These are phyloP conservation scores for Lepraria neglecta DNA, from an alignment of 495 filamentous ascomycete species.

Conservation along the genomic window DNA sequence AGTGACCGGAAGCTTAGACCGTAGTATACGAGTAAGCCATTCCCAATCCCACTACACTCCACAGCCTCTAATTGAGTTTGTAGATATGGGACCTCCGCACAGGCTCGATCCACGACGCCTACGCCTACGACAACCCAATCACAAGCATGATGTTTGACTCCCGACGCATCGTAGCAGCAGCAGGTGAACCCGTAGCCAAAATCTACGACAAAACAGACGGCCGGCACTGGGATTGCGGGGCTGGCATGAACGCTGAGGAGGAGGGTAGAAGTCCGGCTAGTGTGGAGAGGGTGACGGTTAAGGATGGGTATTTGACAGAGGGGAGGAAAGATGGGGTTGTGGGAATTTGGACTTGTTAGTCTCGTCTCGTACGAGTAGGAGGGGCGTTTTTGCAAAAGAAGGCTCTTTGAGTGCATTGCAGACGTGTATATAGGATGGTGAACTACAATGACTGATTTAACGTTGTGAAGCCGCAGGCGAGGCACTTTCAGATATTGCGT, in stretches of 20 bases:
- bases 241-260: slow-evolving; percentile 62
- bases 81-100: slow-evolving; percentile 99
- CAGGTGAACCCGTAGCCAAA: slow-evolving; percentile 88
- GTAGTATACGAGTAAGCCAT: slow-evolving; percentile 83
- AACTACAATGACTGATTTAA: too few species aligned
- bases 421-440: too few species aligned
- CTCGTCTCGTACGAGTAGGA: too few species aligned
- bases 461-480: too few species aligned
- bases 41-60: neutral
- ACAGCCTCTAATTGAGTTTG: slow-evolving; percentile 18
- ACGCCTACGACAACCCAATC: slow-evolving; percentile 86
- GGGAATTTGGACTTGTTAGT: slow-evolving; percentile 83
- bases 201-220: slow-evolving; percentile 97
- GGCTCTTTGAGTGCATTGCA: too few species aligned
- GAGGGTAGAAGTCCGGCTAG: slow-evolving; percentile 53
- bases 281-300: slow-evolving; percentile 84
- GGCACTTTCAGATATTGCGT: too few species aligned
- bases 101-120: slow-evolving; percentile 92
- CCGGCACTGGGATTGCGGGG: slow-evolving; percentile 93
- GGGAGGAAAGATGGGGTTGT: slow-evolving; percentile 83
- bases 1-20: slow-evolving; percentile 88
- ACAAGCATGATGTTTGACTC: slow-evolving; percentile 98
- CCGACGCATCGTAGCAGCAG: slow-evolving; percentile 83
- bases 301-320: slow-evolving; percentile 91
- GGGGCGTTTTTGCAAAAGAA: too few species aligned